Percentiles rank a stretch among this genome's conserved stretches.
These are phyloP conservation scores for Pichia sp. DNA, from an alignment of 1,139 yeast genomes.

Conservation along the genomic window DNA sequence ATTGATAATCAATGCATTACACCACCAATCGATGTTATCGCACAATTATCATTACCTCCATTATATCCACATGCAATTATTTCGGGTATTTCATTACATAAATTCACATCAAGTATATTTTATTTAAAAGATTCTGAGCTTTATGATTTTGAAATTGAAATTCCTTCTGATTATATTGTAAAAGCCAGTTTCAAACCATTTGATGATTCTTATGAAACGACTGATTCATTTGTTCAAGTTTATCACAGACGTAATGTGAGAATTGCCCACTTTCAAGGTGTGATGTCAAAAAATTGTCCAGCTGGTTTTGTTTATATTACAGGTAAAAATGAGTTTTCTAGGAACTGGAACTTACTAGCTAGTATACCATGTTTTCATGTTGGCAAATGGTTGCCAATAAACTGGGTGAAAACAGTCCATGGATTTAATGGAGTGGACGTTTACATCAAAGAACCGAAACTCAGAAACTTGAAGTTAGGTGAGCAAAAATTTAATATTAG, in stretches of 20 bases:
- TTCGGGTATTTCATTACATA: conserved; percentile 50
- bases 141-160: conserved; percentile 66
- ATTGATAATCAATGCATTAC: conserved; percentile 76
- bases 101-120: conserved; percentile 72
- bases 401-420: conserved; percentile 56
- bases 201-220: conserved; percentile 28
- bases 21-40: conserved; percentile 75
- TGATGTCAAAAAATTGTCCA: conserved; percentile 59
- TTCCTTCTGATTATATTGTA: conserved; percentile 65
- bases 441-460: conserved; percentile 81
- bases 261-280: conserved; percentile 71
- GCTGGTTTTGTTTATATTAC: conserved; percentile 73
- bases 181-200: conserved; percentile 49
- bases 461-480: conserved; percentile 43
- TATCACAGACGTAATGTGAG: conserved; percentile 63
- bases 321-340: conserved; percentile 54
- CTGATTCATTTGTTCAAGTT: conserved; percentile 65
- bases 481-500: conserved; percentile 10
- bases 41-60: conserved; percentile 76
- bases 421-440: conserved; percentile 57
- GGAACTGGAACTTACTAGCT: conserved; percentile 64
- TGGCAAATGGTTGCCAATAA: conserved; percentile 54
- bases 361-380: conserved; percentile 73
- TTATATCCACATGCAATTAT: conserved; percentile 74
- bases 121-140: conserved; percentile 68